Base-by-base conservation (phyloP, 805 yeast genomes). In the Maudiozyma saulgeensis region DNA sequence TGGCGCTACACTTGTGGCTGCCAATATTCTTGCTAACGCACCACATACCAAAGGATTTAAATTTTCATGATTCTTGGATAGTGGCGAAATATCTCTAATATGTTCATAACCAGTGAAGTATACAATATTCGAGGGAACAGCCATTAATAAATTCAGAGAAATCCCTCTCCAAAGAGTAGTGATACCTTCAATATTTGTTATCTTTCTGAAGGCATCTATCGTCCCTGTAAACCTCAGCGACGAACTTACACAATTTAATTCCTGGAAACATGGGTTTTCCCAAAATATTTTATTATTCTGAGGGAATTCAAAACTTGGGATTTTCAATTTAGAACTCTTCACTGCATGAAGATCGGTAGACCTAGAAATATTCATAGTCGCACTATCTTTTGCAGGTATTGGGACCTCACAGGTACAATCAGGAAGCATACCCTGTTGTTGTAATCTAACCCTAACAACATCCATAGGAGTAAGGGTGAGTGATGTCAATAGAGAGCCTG, bases 31-130 rank as follows among this genome's bases (percentile, higher is more conserved):
- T 0, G 99, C 96, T 5, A 83, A 51, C 0, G 90, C 79, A 1
- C 99, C 99, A 62, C 96, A 88, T 0, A 87, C 25, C 42, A 91
- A 66, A 1, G 99, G 96, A 55, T 87, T 88, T 19, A 80, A 31
- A 0, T 70, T 58, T 61, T 67, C 58, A 54, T 54, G 54, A 3
- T 26, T 61, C 1, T 67, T 53, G 7, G 61, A 58, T 21, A 85
- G 57, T 0, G 88, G 82, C 0, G 91, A 81, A n/a, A 73, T 67
- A 58, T 87, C 96, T 56, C 96, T 70, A 44, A 91, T 70, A 52
- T 83, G 78, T 58, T 93, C 99, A 64, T 93, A 93, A 0, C 97
- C 96, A 1, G 95, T 85, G 69, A 88, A 93, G 65, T 93, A 93
- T 6, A 93, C 90, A 52, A 93, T 85, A 57, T 91, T 93, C 0